Conservation (phyloP, 768 basidiomycete genomes). For the Suillus occidentalis region DNA sequence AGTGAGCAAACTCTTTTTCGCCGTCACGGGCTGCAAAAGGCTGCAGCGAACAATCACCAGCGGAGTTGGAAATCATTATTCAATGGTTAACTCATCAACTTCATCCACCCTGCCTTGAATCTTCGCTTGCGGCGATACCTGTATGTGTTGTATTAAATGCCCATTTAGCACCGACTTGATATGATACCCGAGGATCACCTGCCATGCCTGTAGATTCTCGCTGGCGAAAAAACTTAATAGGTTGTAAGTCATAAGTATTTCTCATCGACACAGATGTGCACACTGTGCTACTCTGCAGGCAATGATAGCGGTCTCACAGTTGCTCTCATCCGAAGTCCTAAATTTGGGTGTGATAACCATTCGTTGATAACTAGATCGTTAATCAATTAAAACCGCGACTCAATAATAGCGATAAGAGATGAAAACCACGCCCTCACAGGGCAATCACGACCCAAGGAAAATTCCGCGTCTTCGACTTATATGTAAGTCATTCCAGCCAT, state of each 20-base stretch:
- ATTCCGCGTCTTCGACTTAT: not conserved
- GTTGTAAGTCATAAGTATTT: not conserved
- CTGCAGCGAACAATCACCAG: no score
- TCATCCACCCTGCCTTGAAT: no score
- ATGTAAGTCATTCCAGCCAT: not conserved
- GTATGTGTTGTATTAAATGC: no score
- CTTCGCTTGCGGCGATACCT: no score
- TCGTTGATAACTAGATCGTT: not conserved
- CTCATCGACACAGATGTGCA: not conserved
- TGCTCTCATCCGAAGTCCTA: not conserved
- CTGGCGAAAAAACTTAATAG: not conserved
- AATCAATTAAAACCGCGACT: not conserved
- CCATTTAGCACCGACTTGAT: no score
- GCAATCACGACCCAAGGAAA: not conserved
- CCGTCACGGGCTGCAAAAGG: no score
- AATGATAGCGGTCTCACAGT: not conserved
- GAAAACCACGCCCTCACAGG: not conserved
- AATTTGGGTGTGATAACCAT: not conserved
- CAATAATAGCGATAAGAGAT: not conserved
- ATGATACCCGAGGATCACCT: not conserved
- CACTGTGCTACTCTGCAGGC: not conserved
- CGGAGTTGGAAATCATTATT: no score
- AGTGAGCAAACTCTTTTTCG: no score
- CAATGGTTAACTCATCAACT: no score
- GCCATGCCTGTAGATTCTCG: not conserved